A percentile compares a stretch with the other conserved stretches of the same genome.
phyloP scores from a whole-genome alignment of 2,329 filamentous ascomycete genomes.

The Penicillium sp. region DNA sequence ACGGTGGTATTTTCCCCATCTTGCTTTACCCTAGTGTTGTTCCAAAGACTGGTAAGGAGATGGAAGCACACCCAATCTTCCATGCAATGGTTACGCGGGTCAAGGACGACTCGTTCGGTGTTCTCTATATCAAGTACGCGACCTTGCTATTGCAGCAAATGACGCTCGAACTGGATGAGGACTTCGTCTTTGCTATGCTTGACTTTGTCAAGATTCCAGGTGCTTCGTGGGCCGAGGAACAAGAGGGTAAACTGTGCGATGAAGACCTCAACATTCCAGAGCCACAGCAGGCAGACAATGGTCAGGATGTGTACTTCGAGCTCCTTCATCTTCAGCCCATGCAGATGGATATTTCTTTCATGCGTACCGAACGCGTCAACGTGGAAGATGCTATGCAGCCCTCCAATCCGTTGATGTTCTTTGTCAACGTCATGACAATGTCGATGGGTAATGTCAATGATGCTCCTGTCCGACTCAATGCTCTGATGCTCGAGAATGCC shows the following conservation, averaged over 20 bases:
- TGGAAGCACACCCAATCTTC: slow-evolving; percentile 92
- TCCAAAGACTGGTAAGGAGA: slow-evolving; percentile 92
- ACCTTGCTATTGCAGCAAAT: slow-evolving; percentile 93
- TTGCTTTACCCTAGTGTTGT: slow-evolving; percentile 96
- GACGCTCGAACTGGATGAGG: slow-evolving; percentile 95
- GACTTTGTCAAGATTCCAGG: slow-evolving; percentile 94
- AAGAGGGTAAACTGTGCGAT: slow-evolving; percentile 83
- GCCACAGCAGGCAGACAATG: slow-evolving; percentile 76
- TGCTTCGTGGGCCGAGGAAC: slow-evolving; percentile 78
- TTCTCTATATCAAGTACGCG: slow-evolving; percentile 97
- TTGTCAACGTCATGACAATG: slow-evolving; percentile 98
- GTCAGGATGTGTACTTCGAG: slow-evolving; percentile 97
- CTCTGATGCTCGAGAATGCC: slow-evolving; percentile 91
- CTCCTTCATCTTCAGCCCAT: slow-evolving; percentile 95
- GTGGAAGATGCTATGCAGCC: slow-evolving; percentile 91
- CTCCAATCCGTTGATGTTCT: slow-evolving; percentile 95
- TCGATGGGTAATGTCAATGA: slow-evolving; percentile 99
- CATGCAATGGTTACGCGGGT: slow-evolving; percentile 88
- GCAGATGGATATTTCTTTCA: slow-evolving; percentile 95
- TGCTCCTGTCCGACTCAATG: slow-evolving; percentile 88
- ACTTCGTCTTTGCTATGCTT: slow-evolving; percentile 93
- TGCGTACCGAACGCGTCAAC: slow-evolving; percentile 93
- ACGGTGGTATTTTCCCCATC: slow-evolving; percentile 97
- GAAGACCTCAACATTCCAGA: slow-evolving; percentile 89
- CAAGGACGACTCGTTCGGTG: slow-evolving; percentile 97